Base-by-base conservation (phyloP, 345 rosid species). In the Pelargonium nanum region DNA sequence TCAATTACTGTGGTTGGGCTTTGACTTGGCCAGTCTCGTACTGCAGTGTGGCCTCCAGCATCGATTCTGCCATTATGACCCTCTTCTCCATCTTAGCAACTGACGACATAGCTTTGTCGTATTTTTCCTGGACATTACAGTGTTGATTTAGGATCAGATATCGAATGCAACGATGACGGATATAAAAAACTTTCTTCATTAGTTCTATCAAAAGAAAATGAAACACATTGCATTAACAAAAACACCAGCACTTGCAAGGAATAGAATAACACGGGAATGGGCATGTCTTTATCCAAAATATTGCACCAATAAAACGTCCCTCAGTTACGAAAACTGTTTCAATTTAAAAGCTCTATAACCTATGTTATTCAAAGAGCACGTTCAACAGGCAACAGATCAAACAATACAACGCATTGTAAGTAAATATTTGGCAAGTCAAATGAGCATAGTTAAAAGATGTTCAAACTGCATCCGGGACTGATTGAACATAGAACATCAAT, bases 61-160 rank as follows among this genome's bases (percentile, higher is more conserved):
- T 83, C 53, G 97, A 77, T 71, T 93, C 99, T 68, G 97, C 99
- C 83, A 89, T 78, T 60, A 87, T 85, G 22, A 78, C 82, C 78
- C 89, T 81, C 80, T 87, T 80, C 73, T 89, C 90, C 96, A 87
- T 81, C 64, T 83, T 81, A 71, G 85, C 77, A 57, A 89, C 62
- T 50, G 83, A 74, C 60, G 77, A 74, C 70, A 70, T 65, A 69
- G 88, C 85, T 75, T 81, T 83, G 64, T 89, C 97, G 67, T 89
- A 89, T 68, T 87, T 89, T 73, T 89, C 96, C 99, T 93, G 87
- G 59, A 70, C 23, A 67, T 21, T 65, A 40, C 62, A 50, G 19
- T 66, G 32, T 9, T 34, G 45, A 34, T 9, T 34, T 63, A 58
- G 59, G 16, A n/a, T 20, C 12, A 24, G 26, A 34, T 34, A 34